Evolutionary conservation across 345 rosid species (phyloP).

Genomic region (Eucalyptus pauciflora): DNA sequence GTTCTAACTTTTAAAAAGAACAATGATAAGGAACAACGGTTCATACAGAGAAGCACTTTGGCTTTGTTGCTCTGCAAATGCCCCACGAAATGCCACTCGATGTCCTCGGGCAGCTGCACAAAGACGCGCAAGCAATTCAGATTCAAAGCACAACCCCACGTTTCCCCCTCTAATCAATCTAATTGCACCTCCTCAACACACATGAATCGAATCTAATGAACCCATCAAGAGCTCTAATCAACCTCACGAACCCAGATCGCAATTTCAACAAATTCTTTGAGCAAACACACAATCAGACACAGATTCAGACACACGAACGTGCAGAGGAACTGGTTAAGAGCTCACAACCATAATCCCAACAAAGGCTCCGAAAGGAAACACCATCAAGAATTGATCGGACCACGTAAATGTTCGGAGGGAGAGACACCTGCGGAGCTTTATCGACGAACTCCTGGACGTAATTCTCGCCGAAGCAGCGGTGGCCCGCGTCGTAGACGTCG

Average conservation of each 20-base stretch:
- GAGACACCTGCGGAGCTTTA: slow-evolving; percentile 72
- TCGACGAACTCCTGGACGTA: slow-evolving; percentile 83
- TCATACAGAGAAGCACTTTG: slow-evolving; percentile 61
- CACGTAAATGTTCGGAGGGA: neutral
- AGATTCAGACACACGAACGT: neutral
- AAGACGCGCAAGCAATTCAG: neutral
- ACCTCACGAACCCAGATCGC: neutral
- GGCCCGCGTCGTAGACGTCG: slow-evolving; percentile 80
- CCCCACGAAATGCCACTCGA: slow-evolving; percentile 87
- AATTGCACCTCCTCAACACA: neutral
- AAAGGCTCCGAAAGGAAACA: neutral
- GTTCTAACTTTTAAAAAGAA: neutral
- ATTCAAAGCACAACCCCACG: neutral
- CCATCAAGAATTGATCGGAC: neutral
- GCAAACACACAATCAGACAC: neutral
- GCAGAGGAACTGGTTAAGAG: neutral
- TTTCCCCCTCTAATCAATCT: neutral
- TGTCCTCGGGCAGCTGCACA: slow-evolving; percentile 70
- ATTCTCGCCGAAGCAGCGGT: slow-evolving; percentile 84
- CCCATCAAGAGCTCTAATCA: neutral
- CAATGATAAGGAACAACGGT: neutral
- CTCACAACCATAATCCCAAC: neutral
- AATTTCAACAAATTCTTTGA: neutral
- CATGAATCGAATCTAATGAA: neutral
- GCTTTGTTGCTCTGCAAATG: slow-evolving; percentile 93